A percentile compares a stretch with the other conserved stretches of the same genome.
Conservation (phyloP, 176 grass and related monocot genomes). For the Rhynchospora tenuis region DNA sequence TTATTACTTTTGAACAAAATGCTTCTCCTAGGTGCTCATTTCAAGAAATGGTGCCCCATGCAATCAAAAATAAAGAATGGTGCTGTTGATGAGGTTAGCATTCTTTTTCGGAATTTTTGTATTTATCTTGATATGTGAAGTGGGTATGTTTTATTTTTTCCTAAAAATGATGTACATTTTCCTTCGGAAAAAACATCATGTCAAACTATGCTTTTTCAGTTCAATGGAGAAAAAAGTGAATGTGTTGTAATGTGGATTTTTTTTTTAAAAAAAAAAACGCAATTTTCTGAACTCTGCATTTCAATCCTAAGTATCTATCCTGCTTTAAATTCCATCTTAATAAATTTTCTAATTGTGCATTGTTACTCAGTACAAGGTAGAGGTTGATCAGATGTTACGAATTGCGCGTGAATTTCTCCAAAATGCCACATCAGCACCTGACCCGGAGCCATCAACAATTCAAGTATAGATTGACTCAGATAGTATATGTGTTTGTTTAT, state of each 20-base stretch:
- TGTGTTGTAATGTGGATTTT: background rate
- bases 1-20: slow-evolving; percentile 16
- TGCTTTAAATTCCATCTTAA: background rate
- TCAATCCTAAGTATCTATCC: slow-evolving; percentile 2
- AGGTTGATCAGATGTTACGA: slow-evolving; percentile 61
- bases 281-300: background rate
- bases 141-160: background rate
- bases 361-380: slow-evolving; percentile 68
- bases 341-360: background rate
- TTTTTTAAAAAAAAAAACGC: background rate
- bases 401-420: slow-evolving; percentile 51
- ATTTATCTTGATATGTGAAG: background rate
- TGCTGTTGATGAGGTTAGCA: slow-evolving; percentile 80
- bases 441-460: slow-evolving; percentile 6
- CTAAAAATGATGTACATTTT: slow-evolving; percentile 15
- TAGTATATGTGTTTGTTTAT: slow-evolving; percentile 24
- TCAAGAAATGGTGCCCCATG: slow-evolving; percentile 99
- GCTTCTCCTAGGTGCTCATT: slow-evolving; percentile 71
- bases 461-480: slow-evolving; percentile 13
- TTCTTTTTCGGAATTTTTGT: background rate
- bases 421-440: slow-evolving; percentile 32
- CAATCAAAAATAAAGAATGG: slow-evolving; percentile 98
- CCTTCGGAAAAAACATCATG: background rate
- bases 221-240: background rate
- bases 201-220: background rate